Evolutionary conservation across 345 rosid species (phyloP), one percentile per base, ranked within the genome.

Genomic region (Noccaea bulbosa): DNA sequence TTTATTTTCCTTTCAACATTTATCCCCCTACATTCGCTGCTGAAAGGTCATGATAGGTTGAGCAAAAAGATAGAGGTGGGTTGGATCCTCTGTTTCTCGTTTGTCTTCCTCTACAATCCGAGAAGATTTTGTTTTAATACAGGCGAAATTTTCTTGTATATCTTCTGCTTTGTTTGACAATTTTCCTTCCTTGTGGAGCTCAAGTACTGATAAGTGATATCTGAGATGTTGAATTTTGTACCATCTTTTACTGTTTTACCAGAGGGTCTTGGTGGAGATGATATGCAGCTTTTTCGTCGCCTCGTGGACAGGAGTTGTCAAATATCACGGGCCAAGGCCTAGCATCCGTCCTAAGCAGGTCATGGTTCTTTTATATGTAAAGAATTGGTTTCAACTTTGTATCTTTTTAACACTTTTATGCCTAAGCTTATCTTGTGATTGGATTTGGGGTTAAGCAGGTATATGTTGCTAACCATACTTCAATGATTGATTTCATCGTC

Each of bases 211-310:
- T 38, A 27, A 27, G 30, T 27, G 30, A 27, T 27, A 14, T 30
- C 24, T 17, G 30, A 48, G 53, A 33, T 43, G 41, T 41, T 64
- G 34, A 48, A 46, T 39, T 71, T 54, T 55, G 7, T 34, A 5
- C 6, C 51, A 16, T 70, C 37, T 52, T 52, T 20, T 41, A 5
- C 61, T 76, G 65, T 63, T n/a, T 62, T 72, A 69, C 54, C 83
- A 92, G 98, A 88, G 99, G 89, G 69, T 78, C 59, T 83, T 92
- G 86, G 97, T 92, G 84, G 98, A 95, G 87, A 77, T 95, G 81
- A 92, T 95, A 11, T 92, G 99, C 86, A 88, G 98, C 82, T 95
- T 92, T 82, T 95, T 92, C 80, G 98, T 95, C 73, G 98, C 96
- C 35, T 95, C 99, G 24, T 95, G 99, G 99, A 90, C 99, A 56